These are phyloP conservation scores for Ambispora gerdemannii DNA, from an alignment of 192 early-diverging fungal species.

Conservation along the genomic window DNA sequence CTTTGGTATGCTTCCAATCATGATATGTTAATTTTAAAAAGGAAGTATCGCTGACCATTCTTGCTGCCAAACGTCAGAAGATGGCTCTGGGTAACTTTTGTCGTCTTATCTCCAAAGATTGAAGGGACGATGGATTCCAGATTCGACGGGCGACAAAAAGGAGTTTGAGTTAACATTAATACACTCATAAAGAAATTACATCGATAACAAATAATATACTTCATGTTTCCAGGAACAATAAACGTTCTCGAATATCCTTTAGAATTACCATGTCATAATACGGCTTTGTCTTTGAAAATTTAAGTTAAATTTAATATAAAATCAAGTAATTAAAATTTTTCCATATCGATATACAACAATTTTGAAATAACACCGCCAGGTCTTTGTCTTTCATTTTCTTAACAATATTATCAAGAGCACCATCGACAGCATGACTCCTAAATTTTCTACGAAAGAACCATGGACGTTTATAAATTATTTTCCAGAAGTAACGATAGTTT, in stretches of 20 bases:
- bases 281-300: no score
- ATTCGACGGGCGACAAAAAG: not conserved
- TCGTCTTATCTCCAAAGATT: conserved; percentile 28
- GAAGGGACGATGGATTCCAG: not conserved
- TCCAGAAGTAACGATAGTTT: no score
- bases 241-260: not conserved
- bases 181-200: conserved; percentile 51
- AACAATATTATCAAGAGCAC: no score
- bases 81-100: conserved; percentile 43
- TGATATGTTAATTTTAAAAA: conserved; percentile 55
- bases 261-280: not conserved
- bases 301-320: no score
- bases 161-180: conserved; percentile 57
- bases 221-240: not conserved
- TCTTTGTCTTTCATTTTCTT: no score
- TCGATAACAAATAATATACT: no score
- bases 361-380: no score
- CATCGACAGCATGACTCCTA: no score
- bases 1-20: conserved; percentile 52
- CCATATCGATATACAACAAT: no score
- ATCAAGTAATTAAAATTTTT: no score
- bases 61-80: conserved; percentile 50
- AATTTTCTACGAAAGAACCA: no score
- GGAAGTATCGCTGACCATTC: conserved; percentile 67
- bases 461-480: no score